Percentiles rank a stretch among this genome's conserved stretches.
Conservation (phyloP, 2,329 filamentous ascomycete species). For the Penicillium sp. region DNA sequence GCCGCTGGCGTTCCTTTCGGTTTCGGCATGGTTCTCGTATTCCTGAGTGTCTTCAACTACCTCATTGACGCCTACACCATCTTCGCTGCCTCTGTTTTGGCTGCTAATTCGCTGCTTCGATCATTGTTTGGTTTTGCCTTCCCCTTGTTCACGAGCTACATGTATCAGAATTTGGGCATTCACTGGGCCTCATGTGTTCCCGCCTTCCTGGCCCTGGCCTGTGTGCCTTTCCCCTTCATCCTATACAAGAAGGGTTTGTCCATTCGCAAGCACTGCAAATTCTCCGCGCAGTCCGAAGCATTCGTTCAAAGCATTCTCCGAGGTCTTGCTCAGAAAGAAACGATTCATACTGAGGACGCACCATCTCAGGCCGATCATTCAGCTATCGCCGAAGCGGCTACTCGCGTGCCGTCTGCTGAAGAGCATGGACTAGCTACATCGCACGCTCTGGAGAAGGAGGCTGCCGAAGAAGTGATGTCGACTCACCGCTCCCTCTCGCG, state of each 20-base stretch:
- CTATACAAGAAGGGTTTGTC: slow-evolving; percentile 48
- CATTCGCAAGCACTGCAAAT: slow-evolving; percentile 49
- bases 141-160: slow-evolving; percentile 52
- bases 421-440: neutral
- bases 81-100: slow-evolving; percentile 48
- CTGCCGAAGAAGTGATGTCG: slow-evolving; percentile 21
- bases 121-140: slow-evolving; percentile 53
- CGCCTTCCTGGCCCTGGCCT: slow-evolving; percentile 51
- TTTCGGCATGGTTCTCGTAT: slow-evolving; percentile 48
- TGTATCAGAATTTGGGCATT: slow-evolving; percentile 52
- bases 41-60: slow-evolving; percentile 48
- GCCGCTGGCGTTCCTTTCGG: slow-evolving; percentile 46
- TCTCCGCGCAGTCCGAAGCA: slow-evolving; percentile 40
- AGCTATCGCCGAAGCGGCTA: slow-evolving; percentile 4
- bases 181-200: slow-evolving; percentile 54
- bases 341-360: neutral
- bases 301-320: slow-evolving; percentile 27
- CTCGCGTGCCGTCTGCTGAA: neutral
- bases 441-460: slow-evolving; percentile 15
- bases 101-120: slow-evolving; percentile 52
- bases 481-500: slow-evolving; percentile 17
- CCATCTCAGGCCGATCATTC: slow-evolving; percentile 1
- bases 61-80: slow-evolving; percentile 51
- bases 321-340: neutral
- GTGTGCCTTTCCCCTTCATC: slow-evolving; percentile 50